Percentiles rank a stretch among this genome's conserved stretches.
These are phyloP conservation scores for Fusarium foetens DNA, from an alignment of 2,329 filamentous ascomycete genomes.

Conservation along the genomic window DNA sequence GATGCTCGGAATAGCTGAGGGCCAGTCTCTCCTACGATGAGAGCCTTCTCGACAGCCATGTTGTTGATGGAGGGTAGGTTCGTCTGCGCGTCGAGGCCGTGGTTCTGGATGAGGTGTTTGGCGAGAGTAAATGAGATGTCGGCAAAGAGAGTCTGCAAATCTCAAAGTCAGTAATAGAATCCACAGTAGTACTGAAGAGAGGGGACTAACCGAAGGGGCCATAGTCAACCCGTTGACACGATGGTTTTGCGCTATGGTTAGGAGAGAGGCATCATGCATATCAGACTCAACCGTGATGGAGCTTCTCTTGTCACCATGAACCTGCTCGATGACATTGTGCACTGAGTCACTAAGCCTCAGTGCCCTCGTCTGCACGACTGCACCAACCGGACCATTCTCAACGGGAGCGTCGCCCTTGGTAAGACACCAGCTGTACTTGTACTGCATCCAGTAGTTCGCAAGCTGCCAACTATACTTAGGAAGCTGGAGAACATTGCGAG, in stretches of 20 bases:
- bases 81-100: not conserved
- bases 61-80: not conserved
- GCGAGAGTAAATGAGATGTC: not conserved
- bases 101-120: not conserved
- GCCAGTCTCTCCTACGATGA: not conserved
- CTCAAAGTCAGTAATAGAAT: fast-evolving
- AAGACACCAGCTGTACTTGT: constrained; percentile 75
- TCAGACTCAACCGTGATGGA: not conserved
- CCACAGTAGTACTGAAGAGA: fast-evolving
- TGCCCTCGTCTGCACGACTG: fast-evolving
- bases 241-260: not conserved
- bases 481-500: constrained; percentile 65
- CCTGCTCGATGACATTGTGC: not conserved
- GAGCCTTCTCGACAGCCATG: not conserved
- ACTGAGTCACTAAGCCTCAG: not conserved
- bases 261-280: not conserved
- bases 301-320: not conserved
- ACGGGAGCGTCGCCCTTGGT: constrained; percentile 63
- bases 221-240: not conserved
- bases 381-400: not conserved
- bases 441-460: constrained; percentile 76
- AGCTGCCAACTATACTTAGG: constrained; percentile 78
- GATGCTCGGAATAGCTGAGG: not conserved
- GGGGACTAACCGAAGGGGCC: not conserved
- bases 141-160: not conserved